Base-by-base conservation (phyloP, 1,284 basidiomycete genomes). In the Sparassis latifolia region DNA sequence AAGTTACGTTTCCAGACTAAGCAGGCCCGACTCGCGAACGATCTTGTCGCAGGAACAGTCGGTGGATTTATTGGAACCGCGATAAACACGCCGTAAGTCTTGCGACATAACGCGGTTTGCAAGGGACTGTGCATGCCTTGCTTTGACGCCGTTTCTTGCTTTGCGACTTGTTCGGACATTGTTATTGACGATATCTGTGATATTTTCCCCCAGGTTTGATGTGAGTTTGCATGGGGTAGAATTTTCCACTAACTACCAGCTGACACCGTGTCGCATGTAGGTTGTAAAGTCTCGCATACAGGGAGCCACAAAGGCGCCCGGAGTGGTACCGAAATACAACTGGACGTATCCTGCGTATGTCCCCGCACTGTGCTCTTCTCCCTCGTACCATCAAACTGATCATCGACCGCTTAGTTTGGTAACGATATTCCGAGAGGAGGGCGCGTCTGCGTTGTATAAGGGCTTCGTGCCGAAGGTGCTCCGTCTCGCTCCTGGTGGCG, bases 271-370 rank as follows among this genome's bases (percentile, higher is more conserved):
- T 20, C 20, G 20, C 12, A 7, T 3, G 6, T 44, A 95, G 78
- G 92, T 99, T 52, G 92, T 98, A 58, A 99, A 99, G 72, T 95
- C 92, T 28, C 86, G 97, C 50, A 94, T 99, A 49, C 93, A 96
- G 69, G 88, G 91, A 50, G 73, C 81, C 35, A 77, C 76, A 46
- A 80, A 76, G 59, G 66, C 81, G 60, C 79, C 87, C 33, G 82
- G 89, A 37, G 79, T 82, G 20, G 69, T 69, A 4, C 88, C 88
- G 32, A 95, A 93, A 66, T 95, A 94, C 71, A 91, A 92, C 70
- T 96, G 95, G 85, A 91, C 94, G 47, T 93, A 93, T 68, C 90
- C 91, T 52, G 88, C 86, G 62, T 75, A 62, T 57, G 31, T 32
- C 33, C 31, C 33, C 6, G 35, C 35, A 20, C 20, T 20, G 20